These are phyloP conservation scores for Tripidium arundinaceum DNA, from an alignment of 202 grass and related monocot species.

Conservation along the genomic window DNA sequence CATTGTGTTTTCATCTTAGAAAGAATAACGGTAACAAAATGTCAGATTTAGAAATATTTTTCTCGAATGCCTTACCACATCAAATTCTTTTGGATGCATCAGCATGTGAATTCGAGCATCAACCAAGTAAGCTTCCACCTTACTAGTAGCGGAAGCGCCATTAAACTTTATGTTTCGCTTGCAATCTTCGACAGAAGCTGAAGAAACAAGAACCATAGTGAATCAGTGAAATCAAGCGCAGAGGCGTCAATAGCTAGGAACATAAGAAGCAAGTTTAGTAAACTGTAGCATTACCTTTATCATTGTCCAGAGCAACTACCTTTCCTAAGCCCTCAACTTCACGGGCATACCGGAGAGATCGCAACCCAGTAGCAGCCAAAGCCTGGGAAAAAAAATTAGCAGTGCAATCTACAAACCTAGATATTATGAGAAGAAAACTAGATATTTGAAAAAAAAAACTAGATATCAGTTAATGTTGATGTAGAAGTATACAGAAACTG, in stretches of 20 bases:
- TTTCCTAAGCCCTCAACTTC: constrained; percentile 76
- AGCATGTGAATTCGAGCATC: constrained; percentile 98
- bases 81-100: constrained; percentile 97
- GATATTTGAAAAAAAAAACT: neutral
- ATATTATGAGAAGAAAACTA: neutral
- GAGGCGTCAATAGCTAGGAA: neutral
- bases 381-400: constrained; percentile 41
- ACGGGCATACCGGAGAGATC: constrained; percentile 76
- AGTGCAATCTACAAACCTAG: neutral
- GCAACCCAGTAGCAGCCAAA: constrained; percentile 88
- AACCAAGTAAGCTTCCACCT: constrained; percentile 86
- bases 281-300: constrained; percentile 55
- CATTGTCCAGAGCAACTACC: constrained; percentile 87
- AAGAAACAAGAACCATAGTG: constrained; percentile 32
- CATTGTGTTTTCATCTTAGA: neutral
- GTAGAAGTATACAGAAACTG: neutral
- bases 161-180: constrained; percentile 93
- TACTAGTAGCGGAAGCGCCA: constrained; percentile 56
- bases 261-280: constrained; percentile 16
- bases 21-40: neutral
- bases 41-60: constrained; percentile 9
- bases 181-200: constrained; percentile 89
- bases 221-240: constrained; percentile 36
- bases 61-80: constrained; percentile 58
- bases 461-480: constrained; percentile 22